Evolutionary conservation across 208 protist species (phyloP).

Genomic region (Leishmania braziliensis): DNA sequence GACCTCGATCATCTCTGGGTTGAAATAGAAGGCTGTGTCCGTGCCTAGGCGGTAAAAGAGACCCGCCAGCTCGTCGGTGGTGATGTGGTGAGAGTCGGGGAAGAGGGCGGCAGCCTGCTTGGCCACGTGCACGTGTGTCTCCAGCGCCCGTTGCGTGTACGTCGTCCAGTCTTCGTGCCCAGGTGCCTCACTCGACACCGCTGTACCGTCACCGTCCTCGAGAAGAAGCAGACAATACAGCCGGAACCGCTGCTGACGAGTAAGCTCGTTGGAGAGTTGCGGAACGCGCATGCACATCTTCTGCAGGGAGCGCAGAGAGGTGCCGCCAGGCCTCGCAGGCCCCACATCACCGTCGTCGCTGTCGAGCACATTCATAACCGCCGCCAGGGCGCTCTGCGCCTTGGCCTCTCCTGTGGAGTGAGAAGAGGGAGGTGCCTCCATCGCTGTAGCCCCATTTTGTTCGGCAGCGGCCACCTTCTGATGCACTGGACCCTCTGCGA

Average conservation of each 20-base stretch:
- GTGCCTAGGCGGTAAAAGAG: constrained; percentile 41
- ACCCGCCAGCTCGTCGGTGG: constrained; percentile 28
- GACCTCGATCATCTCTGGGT: constrained; percentile 44
- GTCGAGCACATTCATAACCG: constrained; percentile 29
- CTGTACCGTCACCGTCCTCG: constrained; percentile 1
- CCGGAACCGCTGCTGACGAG: constrained; percentile 39
- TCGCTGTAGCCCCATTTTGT: background rate
- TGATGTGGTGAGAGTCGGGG: constrained; percentile 20
- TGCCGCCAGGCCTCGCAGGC: background rate
- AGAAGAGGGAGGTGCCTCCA: background rate
- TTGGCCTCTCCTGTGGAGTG: background rate
- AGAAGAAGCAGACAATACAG: constrained; percentile 70
- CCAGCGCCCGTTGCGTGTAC: constrained; percentile 32
- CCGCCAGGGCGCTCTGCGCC: constrained; percentile 10
- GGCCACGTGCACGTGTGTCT: constrained; percentile 36
- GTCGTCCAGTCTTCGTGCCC: constrained; percentile 5
- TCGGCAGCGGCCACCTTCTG: background rate
- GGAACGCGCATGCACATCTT: constrained; percentile 65
- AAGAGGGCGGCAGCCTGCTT: constrained; percentile 24
- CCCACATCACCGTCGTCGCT: background rate
- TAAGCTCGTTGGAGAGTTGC: constrained; percentile 47
- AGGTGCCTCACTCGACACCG: background rate
- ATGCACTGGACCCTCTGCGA: background rate
- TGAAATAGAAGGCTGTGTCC: constrained; percentile 49
- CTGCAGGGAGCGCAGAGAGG: constrained; percentile 42